These are phyloP conservation scores for Saccharum officinarum DNA, from an alignment of 176 grass and related monocot genomes.

Conservation along the genomic window DNA sequence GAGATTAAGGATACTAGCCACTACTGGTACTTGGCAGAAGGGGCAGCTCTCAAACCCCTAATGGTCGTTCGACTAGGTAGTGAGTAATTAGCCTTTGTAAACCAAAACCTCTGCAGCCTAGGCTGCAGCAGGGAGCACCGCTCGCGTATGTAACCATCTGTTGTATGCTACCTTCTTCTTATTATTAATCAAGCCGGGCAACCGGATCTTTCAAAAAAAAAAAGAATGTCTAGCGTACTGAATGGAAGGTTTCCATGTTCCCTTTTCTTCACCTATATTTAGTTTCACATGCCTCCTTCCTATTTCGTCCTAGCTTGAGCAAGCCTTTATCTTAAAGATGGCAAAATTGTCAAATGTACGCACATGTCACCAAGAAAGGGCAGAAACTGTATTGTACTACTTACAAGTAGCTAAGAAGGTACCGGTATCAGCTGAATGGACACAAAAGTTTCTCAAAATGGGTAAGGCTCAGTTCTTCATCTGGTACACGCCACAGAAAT, in stretches of 20 bases:
- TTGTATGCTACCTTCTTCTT: too few species aligned
- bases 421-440: neutral
- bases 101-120: too few species aligned
- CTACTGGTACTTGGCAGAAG: too few species aligned
- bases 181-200: too few species aligned
- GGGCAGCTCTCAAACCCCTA: too few species aligned
- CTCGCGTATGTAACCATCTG: too few species aligned
- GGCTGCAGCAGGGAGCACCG: too few species aligned
- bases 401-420: neutral
- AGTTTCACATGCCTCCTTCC: constrained; percentile 9
- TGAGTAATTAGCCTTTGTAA: too few species aligned
- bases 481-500: constrained; percentile 5
- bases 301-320: constrained; percentile 19
- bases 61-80: too few species aligned
- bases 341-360: neutral
- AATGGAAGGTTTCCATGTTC: neutral
- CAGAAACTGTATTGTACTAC: neutral
- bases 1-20: too few species aligned
- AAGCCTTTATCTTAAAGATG: constrained; percentile 33
- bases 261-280: neutral
- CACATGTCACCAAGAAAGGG: neutral
- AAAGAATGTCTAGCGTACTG: neutral
- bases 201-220: too few species aligned
- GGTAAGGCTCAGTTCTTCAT: neutral
- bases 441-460: neutral